A percentile compares a stretch with the other conserved stretches of the same genome.
Conservation (phyloP, 2,329 filamentous ascomycete species). For the Rhytidhysteron rufulum region DNA sequence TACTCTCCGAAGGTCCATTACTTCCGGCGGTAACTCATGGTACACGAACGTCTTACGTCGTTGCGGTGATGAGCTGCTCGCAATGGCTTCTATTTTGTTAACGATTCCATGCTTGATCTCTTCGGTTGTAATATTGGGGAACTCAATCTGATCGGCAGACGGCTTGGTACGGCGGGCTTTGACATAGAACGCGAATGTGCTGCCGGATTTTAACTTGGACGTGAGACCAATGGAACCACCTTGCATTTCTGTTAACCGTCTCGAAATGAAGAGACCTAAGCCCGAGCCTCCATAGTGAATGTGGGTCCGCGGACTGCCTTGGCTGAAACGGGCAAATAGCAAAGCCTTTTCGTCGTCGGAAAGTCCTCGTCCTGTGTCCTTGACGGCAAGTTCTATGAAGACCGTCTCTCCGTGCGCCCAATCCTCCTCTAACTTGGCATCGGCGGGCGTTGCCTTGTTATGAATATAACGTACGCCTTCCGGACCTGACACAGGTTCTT, state of each 20-base stretch:
- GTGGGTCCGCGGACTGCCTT: conserved; percentile 29
- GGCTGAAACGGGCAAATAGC: conserved; percentile 29
- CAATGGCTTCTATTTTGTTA: too few species aligned
- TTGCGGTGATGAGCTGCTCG: too few species aligned
- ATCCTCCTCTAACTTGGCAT: conserved; percentile 18
- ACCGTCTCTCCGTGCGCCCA: conserved; percentile 32
- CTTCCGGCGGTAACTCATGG: not conserved
- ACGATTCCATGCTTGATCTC: not conserved
- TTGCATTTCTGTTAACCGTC: conserved; percentile 28
- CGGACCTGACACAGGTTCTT: conserved; percentile 27
- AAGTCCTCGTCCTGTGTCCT: conserved; percentile 40
- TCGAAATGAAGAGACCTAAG: conserved; percentile 30
- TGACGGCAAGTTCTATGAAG: conserved; percentile 33
- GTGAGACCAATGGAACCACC: conserved; percentile 28
- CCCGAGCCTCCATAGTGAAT: conserved; percentile 39
- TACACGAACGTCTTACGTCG: not conserved
- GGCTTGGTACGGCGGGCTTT: conserved; percentile 15
- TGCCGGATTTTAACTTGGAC: conserved; percentile 19
- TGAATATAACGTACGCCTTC: conserved; percentile 32
- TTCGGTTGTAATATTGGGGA: not conserved
- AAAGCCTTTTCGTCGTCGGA: conserved; percentile 29
- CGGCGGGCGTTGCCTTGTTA: conserved; percentile 15
- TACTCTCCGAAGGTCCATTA: not conserved
- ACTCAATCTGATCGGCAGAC: not conserved
- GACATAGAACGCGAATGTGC: conserved; percentile 32